Evolutionary conservation across 2,329 filamentous ascomycete genomes (phyloP), one percentile per base, ranked within the genome.

Genomic region (Aspergillus alliaceus): DNA sequence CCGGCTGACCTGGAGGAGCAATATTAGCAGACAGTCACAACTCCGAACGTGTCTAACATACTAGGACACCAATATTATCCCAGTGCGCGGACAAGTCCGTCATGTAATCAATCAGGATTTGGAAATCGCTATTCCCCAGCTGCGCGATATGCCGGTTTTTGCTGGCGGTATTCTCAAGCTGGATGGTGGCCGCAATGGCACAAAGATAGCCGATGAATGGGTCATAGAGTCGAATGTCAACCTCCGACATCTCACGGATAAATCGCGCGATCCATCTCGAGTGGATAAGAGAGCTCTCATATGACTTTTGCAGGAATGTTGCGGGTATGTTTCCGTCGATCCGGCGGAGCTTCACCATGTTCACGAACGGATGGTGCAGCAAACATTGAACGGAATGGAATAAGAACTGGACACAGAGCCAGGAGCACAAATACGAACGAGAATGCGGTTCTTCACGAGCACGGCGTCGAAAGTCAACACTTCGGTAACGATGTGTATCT

Each of bases 281-380:
- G 35, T 69, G 66, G 9, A 69, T 61, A 5, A 69, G 56, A 7
- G 66, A 69, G 3, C 62, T 67, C 46, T 69, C 65, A 42, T 66
- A 66, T 0, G 66, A 69, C 48, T 69, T 69, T 52, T 69, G 67
- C 22, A 69, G 34, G 34, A 67, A 68, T 1, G 67, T 68, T 8
- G 65, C 60, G 0, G 66, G 64, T 1, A 69, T 46, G 24, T 68
- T 67, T 2, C 59, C 62, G 7, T 54, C 61, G 48, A 65, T 59
- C 5, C 66, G 59, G 7, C 66, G 64, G 12, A 69, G 61, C 44
- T 69, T 69, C 46, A 63, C 61, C 65, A 67, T 68, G 1, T 62
- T 64, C 9, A 69, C 62, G 27, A 69, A 69, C 1, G 67, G 67
- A 40, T 69, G 67, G 42, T 69, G 65, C 9, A 69, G 51, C 6